Base-by-base conservation (phyloP, 2,329 filamentous ascomycete species). In the Sarocladium oryzae region DNA sequence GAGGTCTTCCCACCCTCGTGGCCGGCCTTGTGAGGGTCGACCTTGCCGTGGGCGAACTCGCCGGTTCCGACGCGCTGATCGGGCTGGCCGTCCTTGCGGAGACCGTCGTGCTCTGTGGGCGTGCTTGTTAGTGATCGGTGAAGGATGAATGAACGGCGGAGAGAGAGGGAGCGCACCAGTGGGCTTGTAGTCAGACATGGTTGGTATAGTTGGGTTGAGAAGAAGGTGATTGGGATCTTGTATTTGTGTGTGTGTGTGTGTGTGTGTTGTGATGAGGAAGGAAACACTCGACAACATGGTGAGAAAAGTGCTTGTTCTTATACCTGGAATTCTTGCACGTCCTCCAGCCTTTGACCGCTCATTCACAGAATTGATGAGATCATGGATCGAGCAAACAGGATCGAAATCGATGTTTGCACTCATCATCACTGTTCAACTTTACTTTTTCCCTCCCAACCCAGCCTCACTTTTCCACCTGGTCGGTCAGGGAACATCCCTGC, bases 11-110 rank as follows among this genome's bases (percentile, higher is more conserved):
- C 57, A 2, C 57, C 57, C 52, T 55, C 28, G 8, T 43, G 46
- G 5, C 57, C 57, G 2, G 57, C 57, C 53, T 56, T 32, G 24
- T 54, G 52, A 8, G 55, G 57, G 38, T 59, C 57, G 2, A 59
- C 56, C 54, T 59, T 58, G 49, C 57, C 57, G 15, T 59, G 51
- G 2, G 57, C 57, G 28, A 59, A 59, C 53, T 59, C 57, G 51
- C 57, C 57, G 0, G 57, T 59, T 8, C 57, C 57, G 13, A 59
- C 57, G 13, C 57, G 57, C 2, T 49, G 45, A 26, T 59, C 57
- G 1, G 57, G 57, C 54, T 59, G 48, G 9, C 57, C 57, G 2
- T 57, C 57, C 54, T 59, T 52, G 51, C 57, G 57, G 54, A 59
- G 57, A 45, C 57, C 57, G 26, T 54, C 57, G 51, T 59, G 57